Conservation (phyloP, 75 land plant species). For the Azolla pinnata region DNA sequence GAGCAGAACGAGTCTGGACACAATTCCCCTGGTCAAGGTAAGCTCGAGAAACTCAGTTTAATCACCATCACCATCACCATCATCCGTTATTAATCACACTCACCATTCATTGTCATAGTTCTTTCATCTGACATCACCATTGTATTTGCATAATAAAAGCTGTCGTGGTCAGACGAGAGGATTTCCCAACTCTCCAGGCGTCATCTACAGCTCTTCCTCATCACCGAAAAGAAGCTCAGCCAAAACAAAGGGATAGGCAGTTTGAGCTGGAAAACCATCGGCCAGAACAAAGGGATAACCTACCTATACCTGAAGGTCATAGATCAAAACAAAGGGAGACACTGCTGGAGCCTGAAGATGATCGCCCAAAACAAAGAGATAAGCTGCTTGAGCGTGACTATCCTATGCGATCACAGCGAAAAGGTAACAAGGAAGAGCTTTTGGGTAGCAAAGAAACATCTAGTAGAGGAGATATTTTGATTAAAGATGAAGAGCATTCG, state of each 20-base stretch:
- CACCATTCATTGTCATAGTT: too few species aligned
- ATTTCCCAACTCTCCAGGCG: conserved; percentile 84
- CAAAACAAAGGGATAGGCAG: conserved; percentile 48
- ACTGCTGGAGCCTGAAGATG: conserved; percentile 26
- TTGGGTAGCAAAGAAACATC: conserved; percentile 10
- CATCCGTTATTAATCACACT: too few species aligned
- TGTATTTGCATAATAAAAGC: conserved; percentile 24
- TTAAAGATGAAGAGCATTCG: too few species aligned
- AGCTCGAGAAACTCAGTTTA: conserved; percentile 18
- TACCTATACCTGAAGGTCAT: conserved; percentile 26
- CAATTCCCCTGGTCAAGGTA: conserved; percentile 13
- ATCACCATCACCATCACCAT: conserved; percentile 13
- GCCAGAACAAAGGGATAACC: conserved; percentile 50
- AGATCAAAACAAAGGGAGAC: conserved; percentile 53
- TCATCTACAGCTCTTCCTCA: conserved; percentile 42
- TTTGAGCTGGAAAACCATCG: conserved; percentile 32
- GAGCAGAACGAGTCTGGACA: conserved; percentile 9
- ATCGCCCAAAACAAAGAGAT: too few species aligned
- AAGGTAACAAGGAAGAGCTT: conserved; percentile 7
- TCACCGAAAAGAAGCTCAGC: conserved; percentile 18
- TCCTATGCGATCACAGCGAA: conserved; percentile 40
- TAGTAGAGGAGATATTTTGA: too few species aligned
- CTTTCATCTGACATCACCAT: too few species aligned
- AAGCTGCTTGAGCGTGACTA: conserved; percentile 31
- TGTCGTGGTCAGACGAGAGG: conserved; percentile 82